Base-by-base conservation (phyloP, 23 red algal genomes). In the Gracilaria gracilis region DNA sequence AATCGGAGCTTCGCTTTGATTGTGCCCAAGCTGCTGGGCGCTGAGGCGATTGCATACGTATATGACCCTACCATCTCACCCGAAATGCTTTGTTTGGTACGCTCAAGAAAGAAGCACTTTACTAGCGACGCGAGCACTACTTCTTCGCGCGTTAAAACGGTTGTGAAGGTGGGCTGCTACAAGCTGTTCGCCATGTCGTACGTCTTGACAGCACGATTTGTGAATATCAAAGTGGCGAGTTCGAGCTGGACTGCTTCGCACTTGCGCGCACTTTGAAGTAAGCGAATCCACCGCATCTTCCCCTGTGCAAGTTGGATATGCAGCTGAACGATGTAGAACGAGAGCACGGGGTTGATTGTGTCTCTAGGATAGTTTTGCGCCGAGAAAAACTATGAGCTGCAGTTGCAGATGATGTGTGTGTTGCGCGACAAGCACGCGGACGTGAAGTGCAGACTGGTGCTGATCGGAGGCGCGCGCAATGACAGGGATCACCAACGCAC, bases 311-410 rank as follows among this genome's bases (percentile, higher is more conserved):
- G 23, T 20, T 92, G 32, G 46, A 69, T 35, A 32, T 62, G 61
- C 44, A 57, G 23, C 38, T 71, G 0, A 58, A 50, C 21, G 77
- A 49, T 49, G 28, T 65, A 80, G 61, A 37, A 54, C 69, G 88
- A 35, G 75, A 93, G 17, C 37, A 87, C 27, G n/a, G 54, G 50
- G 49, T 77, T 90, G 72, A 91, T 96, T 62, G 91, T 96, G 37
- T 99, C 97, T 16, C 64, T 99, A 12, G 94, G 80, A 21, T 94
- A 99, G 90, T 99, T 96, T 79, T 91, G 97, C 21, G 91, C 94
- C 20, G 97, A 99, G 79, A 99, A 99, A 57, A 55, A 80, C 8
- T 94, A 99, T 59, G 67, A 48, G 15, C 49, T 93, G 50, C 97
- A 99, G 58, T 7, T 96, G 2, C 82, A 95, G 53, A 75, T 87